Base-by-base conservation (phyloP, 1,284 basidiomycete genomes). In the Sporisorium graminicola region DNA sequence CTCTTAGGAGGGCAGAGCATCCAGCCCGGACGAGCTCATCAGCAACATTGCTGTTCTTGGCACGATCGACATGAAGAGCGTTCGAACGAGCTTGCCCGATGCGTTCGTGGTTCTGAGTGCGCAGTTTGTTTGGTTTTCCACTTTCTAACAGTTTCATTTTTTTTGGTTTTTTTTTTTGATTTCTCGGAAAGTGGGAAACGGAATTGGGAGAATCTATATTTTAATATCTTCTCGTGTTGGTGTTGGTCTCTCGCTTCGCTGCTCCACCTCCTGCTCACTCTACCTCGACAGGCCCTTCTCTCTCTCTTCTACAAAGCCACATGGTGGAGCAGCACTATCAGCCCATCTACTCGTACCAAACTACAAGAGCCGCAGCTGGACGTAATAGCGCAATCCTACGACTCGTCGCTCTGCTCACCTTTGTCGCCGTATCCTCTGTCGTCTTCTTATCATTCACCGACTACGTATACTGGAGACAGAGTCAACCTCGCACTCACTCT, bases 371-470 rank as follows among this genome's bases (percentile, higher is more conserved):
- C 33, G 47, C 64, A 40, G 51, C 52, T 18, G 47, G 37, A 35
- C 64, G 62, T 52, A 67, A 71, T 14, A 63, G 58, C 5, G 47
- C 56, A 29, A 58, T 68, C 61, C 22, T 71, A 26, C 58, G 65
- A 51, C 68, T 64, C 31, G 49, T 73, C 13, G 62, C 58, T 35
- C 52, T 69, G 20, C 69, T 76, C 4, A 27, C 42, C 18, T 65
- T 69, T 37, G 59, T 76, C 31, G 65, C 74, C 24, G 47, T 72
- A 5, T 65, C 65, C 1, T 72, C 69, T 1, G 53, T 73, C 51
- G 29, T 69, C 65, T 73, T 68, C 31, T 44, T 77, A 12, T 65
- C 66, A 0, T 16, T 77, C 8, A 64, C 60, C 42, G 65, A 77
- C 47, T 65, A 55, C 56, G 53, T 71, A 0, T 43, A 61, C 24